phyloP scores from a whole-genome alignment of 2,329 filamentous ascomycete genomes.

The Pseudogymnoascus sp. region DNA sequence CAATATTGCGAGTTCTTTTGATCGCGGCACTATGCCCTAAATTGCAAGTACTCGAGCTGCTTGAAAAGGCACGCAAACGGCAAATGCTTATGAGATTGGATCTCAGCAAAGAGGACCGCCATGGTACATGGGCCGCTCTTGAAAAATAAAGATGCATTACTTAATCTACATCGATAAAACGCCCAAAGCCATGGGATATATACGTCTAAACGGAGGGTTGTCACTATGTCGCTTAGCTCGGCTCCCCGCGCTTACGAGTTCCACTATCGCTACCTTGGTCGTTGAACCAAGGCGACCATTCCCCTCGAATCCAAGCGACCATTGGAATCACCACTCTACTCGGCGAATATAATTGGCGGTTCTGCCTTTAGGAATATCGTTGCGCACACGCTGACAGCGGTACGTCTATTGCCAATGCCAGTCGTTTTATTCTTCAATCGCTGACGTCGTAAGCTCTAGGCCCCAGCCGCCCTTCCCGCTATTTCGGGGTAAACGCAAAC shows the following conservation, averaged over 20 bases:
- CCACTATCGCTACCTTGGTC: slow-evolving; percentile 8
- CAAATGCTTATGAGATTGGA: not conserved
- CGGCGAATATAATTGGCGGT: not conserved
- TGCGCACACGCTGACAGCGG: not conserved
- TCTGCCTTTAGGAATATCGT: not conserved
- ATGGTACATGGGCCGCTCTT: not conserved
- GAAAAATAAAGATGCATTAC: slow-evolving; percentile 9
- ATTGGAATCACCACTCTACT: not conserved
- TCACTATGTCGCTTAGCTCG: slow-evolving; percentile 6
- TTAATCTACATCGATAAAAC: slow-evolving; percentile 3
- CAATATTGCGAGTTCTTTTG: slow-evolving; percentile 77
- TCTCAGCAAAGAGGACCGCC: not conserved
- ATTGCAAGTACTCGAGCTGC: not conserved
- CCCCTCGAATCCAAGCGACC: not conserved
- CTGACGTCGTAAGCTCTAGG: slow-evolving; percentile 9
- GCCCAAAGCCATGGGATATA: not conserved
- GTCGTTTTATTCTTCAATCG: not conserved
- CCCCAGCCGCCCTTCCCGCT: not conserved
- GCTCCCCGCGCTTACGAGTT: slow-evolving; percentile 9
- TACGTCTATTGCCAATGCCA: not conserved
- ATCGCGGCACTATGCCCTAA: slow-evolving; percentile 19
- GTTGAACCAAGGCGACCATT: not conserved
- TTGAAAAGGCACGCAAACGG: slow-evolving; percentile 7
- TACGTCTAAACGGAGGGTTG: not conserved
- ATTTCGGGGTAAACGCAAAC: slow-evolving; percentile 5